phyloP scores from a whole-genome alignment of 2,329 filamentous ascomycete genomes.

The Colletotrichum sp. region DNA sequence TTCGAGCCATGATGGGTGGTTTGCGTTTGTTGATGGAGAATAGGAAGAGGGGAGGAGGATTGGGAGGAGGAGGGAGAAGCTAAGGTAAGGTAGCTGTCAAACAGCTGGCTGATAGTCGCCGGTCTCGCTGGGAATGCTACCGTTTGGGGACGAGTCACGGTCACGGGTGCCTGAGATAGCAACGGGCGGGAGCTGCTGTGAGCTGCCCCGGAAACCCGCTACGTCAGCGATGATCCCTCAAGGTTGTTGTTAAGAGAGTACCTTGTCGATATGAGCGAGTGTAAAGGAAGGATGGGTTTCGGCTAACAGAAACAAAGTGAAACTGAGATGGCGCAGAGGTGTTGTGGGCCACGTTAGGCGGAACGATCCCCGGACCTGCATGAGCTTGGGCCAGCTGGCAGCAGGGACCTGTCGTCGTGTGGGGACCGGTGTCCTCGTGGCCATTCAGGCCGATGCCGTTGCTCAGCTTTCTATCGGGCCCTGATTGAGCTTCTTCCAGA shows the following conservation, averaged over 20 bases:
- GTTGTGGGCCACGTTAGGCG: neutral
- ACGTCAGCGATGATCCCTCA: slow-evolving; percentile 17
- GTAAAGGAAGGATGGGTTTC: rapidly evolving
- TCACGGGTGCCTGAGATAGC: slow-evolving; percentile 7
- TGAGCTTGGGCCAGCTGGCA: neutral
- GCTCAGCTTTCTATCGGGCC: neutral
- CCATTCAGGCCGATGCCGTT: neutral
- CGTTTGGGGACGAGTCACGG: slow-evolving; percentile 16
- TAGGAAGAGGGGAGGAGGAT: neutral
- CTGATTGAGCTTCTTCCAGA: too few relatives aligned
- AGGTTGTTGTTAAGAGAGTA: neutral
- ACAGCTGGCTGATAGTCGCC: neutral
- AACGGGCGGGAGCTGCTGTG: neutral
- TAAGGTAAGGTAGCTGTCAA: neutral
- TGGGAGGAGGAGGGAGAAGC: neutral
- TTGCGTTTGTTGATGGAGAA: neutral
- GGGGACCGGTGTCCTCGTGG: neutral
- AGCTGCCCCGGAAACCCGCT: slow-evolving; percentile 6
- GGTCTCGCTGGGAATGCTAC: neutral
- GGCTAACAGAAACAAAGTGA: neutral
- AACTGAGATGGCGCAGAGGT: slow-evolving; percentile 2
- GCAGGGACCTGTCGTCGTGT: neutral
- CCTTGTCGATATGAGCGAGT: neutral
- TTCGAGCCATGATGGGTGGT: neutral
- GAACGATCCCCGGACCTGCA: slow-evolving; percentile 15